Conservation (phyloP, 1,284 basidiomycete species). For the Pseudozyma pruni region DNA sequence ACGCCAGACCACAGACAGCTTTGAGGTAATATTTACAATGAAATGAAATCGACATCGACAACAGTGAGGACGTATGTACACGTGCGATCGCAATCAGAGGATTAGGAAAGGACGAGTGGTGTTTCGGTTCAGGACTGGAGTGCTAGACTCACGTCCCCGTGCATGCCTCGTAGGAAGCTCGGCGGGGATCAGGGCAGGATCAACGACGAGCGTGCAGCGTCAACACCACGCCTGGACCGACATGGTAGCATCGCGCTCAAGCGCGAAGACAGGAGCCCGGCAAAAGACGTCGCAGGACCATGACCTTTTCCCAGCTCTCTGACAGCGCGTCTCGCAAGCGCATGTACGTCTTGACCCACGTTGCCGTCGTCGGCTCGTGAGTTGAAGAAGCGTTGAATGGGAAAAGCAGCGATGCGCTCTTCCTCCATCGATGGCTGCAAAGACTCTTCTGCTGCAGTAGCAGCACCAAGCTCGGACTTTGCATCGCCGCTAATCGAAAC, state of each 20-base stretch:
- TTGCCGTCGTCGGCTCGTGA: constrained; percentile 16
- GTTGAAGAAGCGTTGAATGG: no score
- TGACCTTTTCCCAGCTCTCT: background rate
- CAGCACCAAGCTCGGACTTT: no score
- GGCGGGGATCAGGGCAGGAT: constrained; percentile 14
- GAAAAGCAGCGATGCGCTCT: no score
- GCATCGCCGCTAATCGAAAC: constrained; percentile 5
- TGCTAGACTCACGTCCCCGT: no score
- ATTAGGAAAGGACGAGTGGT: background rate
- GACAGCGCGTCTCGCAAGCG: constrained; percentile 9
- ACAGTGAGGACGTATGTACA: background rate
- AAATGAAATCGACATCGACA: constrained; percentile 12
- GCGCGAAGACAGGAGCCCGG: constrained; percentile 7
- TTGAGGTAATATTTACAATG: constrained; percentile 27
- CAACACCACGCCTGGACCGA: constrained; percentile 10
- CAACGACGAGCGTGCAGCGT: constrained; percentile 15
- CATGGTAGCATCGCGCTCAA: constrained; percentile 25
- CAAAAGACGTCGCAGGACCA: constrained; percentile 1
- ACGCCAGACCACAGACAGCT: constrained; percentile 2
- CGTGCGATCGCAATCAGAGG: background rate
- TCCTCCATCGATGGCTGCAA: no score
- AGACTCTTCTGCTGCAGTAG: no score
- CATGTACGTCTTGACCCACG: constrained; percentile 1
- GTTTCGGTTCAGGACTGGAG: no score
- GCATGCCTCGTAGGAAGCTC: no score